Conservation (phyloP, 257 asterid genomes). For the Linaria vulgaris region DNA sequence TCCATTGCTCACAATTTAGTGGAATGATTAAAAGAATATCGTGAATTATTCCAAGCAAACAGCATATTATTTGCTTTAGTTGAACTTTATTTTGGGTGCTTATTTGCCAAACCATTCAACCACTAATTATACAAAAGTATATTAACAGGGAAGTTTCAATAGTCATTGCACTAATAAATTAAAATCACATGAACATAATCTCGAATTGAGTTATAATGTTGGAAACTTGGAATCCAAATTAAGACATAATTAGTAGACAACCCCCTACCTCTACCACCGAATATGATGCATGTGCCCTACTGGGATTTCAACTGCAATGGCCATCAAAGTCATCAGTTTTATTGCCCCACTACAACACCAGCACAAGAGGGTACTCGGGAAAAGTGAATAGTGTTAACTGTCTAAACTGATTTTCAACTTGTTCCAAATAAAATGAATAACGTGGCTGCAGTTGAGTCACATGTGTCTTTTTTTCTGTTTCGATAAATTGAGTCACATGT, state of each 20-base stretch:
- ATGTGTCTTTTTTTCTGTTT: too few relatives aligned
- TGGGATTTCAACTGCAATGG: conserved; percentile 3
- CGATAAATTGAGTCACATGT: not conserved
- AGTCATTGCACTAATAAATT: too few relatives aligned
- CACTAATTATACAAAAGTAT: too few relatives aligned
- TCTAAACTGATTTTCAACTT: conserved; percentile 10
- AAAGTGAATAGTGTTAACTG: conserved; percentile 5
- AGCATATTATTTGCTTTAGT: too few relatives aligned
- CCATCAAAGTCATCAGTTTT: conserved; percentile 3
- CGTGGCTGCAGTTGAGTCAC: conserved; percentile 26
- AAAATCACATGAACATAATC: not conserved
- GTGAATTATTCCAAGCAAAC: too few relatives aligned
- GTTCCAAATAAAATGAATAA: not conserved
- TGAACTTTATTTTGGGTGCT: too few relatives aligned
- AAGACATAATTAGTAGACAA: not conserved
- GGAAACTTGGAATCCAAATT: too few relatives aligned
- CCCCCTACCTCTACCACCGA: not conserved
- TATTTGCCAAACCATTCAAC: too few relatives aligned
- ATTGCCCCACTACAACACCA: conserved; percentile 8
- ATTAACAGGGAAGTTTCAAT: too few relatives aligned
- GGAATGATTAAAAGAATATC: too few relatives aligned
- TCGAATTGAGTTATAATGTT: too few relatives aligned
- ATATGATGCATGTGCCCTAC: conserved; percentile 5
- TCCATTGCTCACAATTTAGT: too few relatives aligned
- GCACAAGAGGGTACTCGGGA: conserved; percentile 13